Base-by-base conservation (phyloP, 225 moss, liverwort and hornwort genomes). In the Pleurozium schreberi region DNA sequence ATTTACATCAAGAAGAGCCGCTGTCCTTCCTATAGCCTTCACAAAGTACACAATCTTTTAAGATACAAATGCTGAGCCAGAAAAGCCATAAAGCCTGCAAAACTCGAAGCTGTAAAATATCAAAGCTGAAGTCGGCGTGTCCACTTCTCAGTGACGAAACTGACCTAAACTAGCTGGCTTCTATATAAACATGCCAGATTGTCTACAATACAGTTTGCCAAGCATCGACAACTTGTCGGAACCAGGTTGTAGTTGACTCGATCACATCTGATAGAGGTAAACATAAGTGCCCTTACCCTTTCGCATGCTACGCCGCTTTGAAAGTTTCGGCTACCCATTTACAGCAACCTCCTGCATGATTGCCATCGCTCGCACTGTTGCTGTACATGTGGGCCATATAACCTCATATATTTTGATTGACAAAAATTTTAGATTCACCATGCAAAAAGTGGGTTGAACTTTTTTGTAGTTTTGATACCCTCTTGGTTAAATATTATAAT, bases 111-210 rank as follows among this genome's bases (percentile, higher is more conserved):
- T 92, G 90, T 71, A 88, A 91, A 91, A 88, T 87, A 94, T 85
- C 90, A 91, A 92, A 92, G 89, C 92, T 92, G 90, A 88, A 89
- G 89, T 93, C 90, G 21, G 57, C 80, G 88, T 86, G 89, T 88
- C 91, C 84, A 89, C 76, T 89, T 91, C 83, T 89, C 89, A 64
- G 91, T 88, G 84, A 86, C 83, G 86, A 89, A 53, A 53, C 53
- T 77, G 88, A 84, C 90, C 91, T 92, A 90, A 86, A 88, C 88
- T 91, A 93, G 58, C 87, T 90, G 92, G 89, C 91, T 87, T 94
- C 94, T 94, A 94, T 94, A 94, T 94, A 71, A 94, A 94, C 94
- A 94, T 91, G 94, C 93, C 88, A 77, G 92, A 71, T 90, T 79
- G 86, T 92, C 94, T 94, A 94, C 92, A 94, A 91, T 94, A 94